These are phyloP conservation scores for Nothophytophthora sp. DNA, from an alignment of 352 stramenopile genomes.

Conservation along the genomic window DNA sequence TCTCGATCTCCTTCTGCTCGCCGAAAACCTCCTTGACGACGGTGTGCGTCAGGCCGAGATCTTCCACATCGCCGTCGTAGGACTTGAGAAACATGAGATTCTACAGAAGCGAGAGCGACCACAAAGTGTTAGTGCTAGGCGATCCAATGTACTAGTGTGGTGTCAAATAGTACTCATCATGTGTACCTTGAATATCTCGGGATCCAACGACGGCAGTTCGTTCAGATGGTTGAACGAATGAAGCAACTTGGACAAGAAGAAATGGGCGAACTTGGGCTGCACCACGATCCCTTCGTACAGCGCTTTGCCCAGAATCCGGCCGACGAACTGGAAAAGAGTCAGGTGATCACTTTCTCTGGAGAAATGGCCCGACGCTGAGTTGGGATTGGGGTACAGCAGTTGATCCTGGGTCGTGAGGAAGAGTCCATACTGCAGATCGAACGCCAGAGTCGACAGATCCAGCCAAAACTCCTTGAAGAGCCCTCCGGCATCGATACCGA, in stretches of 20 bases:
- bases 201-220: conserved; percentile 93
- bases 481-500: conserved; percentile 95
- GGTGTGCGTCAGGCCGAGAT: conserved; percentile 92
- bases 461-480: conserved; percentile 98
- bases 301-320: conserved; percentile 94
- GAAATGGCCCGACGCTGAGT: conserved; percentile 85
- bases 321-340: conserved; percentile 95
- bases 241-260: conserved; percentile 95
- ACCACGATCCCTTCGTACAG: conserved; percentile 97
- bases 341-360: conserved; percentile 78
- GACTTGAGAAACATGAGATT: conserved; percentile 97
- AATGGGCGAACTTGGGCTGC: conserved; percentile 95
- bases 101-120: conserved; percentile 10
- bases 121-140: background rate
- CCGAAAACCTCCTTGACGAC: conserved; percentile 90
- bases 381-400: conserved; percentile 95
- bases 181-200: conserved; percentile 91
- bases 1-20: conserved; percentile 77
- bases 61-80: conserved; percentile 92
- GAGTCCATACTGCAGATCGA: conserved; percentile 93
- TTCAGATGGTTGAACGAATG: conserved; percentile 73
- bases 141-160: background rate
- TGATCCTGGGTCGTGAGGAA: conserved; percentile 71
- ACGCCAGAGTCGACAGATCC: conserved; percentile 88
- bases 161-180: too few relatives aligned